Conservation (phyloP, 2,329 filamentous ascomycete genomes). For the Xylariales sp. region DNA sequence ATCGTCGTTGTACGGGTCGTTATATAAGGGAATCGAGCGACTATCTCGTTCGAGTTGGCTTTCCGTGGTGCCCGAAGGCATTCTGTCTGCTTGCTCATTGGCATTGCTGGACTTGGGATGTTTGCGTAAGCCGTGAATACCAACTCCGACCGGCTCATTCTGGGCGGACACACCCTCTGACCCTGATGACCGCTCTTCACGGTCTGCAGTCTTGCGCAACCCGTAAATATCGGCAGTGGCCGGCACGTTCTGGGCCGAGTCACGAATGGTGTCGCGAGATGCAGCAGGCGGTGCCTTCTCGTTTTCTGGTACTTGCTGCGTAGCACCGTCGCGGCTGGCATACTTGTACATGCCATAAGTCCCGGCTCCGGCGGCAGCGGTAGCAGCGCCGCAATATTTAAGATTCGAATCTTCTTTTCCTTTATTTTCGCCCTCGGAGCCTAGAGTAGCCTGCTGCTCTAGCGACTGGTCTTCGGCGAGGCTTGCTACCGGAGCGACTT, state of each 20-base stretch:
- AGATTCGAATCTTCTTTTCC: neutral
- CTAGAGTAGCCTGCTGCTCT: neutral
- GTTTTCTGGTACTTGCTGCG: neutral
- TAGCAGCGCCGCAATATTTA: slow-evolving; percentile 28
- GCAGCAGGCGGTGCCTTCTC: neutral
- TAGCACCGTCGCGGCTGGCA: slow-evolving; percentile 7
- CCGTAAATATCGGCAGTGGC: too few species aligned
- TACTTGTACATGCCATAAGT: slow-evolving; percentile 30
- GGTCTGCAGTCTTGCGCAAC: slow-evolving; percentile 1
- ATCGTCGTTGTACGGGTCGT: neutral
- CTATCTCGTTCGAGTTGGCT: neutral
- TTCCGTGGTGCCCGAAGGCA: neutral
- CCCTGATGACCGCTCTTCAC: too few species aligned
- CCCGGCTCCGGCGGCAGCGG: slow-evolving; percentile 22
- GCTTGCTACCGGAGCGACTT: neutral
- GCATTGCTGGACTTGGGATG: slow-evolving; percentile 18
- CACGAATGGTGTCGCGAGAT: neutral
- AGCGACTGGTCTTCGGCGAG: neutral
- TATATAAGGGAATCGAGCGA: neutral
- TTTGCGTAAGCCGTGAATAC: slow-evolving; percentile 4
- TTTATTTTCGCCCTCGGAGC: neutral
- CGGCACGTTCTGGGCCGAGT: neutral
- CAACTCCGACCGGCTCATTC: too few species aligned
- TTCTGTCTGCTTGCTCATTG: neutral
- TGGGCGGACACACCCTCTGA: neutral